These are phyloP conservation scores for Chaetoceros muelleri DNA, from an alignment of 108 stramenopile genomes.

Conservation along the genomic window DNA sequence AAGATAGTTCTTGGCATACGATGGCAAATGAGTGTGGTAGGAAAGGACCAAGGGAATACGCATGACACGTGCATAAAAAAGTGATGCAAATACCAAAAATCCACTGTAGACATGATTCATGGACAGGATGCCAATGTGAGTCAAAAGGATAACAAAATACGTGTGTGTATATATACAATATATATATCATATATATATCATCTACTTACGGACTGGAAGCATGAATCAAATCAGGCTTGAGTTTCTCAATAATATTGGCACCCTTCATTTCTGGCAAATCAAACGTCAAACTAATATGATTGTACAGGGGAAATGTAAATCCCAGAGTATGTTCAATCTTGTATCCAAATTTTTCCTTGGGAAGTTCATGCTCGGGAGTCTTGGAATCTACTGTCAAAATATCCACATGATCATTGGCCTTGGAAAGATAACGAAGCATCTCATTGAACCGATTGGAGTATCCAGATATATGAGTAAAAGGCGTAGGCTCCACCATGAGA, in stretches of 20 bases:
- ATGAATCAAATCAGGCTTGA: constrained; percentile 90
- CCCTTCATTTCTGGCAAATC: constrained; percentile 84
- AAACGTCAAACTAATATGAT: constrained; percentile 80
- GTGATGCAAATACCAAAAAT: constrained; percentile 74
- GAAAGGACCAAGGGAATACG: constrained; percentile 71
- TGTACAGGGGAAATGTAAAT: constrained; percentile 91
- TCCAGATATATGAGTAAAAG: constrained; percentile 94
- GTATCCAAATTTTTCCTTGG: constrained; percentile 60
- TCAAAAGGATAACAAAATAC: neutral
- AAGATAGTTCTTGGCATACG: constrained; percentile 82
- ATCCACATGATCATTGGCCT: constrained; percentile 84
- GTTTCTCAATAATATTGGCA: constrained; percentile 63
- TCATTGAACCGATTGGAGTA: constrained; percentile 98
- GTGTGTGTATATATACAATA: neutral
- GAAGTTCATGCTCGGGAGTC: constrained; percentile 52
- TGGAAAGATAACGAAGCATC: constrained; percentile 78
- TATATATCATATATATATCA: neutral
- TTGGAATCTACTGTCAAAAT: constrained; percentile 86
- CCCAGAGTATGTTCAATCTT: constrained; percentile 80
- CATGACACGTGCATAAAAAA: constrained; percentile 78
- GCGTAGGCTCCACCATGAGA: constrained; percentile 83
- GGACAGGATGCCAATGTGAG: neutral
- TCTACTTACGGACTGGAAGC: constrained; percentile 80
- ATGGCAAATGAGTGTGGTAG: constrained; percentile 94
- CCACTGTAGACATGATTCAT: constrained; percentile 31